Percentiles rank a stretch among this genome's conserved stretches.
Evolutionary conservation across 1,139 yeast genomes (phyloP).

Genomic region (Yamadazyma buinensis): DNA sequence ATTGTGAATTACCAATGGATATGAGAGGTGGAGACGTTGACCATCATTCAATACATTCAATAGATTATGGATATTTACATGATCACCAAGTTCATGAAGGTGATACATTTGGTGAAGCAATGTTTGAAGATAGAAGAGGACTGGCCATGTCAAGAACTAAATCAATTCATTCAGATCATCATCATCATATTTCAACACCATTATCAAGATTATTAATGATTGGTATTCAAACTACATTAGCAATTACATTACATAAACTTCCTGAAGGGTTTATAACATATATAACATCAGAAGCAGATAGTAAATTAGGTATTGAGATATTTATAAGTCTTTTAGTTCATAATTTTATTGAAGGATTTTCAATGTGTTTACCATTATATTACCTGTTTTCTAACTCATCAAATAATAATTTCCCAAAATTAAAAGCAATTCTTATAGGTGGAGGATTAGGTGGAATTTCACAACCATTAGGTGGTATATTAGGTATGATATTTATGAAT

Average conservation of each 20-base stretch:
- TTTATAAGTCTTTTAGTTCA: slow-evolving; percentile 83
- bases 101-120: neutral
- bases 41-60: slow-evolving; percentile 5
- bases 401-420: slow-evolving; percentile 34
- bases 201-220: slow-evolving; percentile 73
- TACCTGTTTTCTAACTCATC: slow-evolving; percentile 46
- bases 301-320: slow-evolving; percentile 70
- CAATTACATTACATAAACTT: slow-evolving; percentile 81
- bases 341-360: slow-evolving; percentile 92
- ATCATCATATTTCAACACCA: slow-evolving; percentile 78
- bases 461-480: slow-evolving; percentile 84
- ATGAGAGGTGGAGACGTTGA: slow-evolving; percentile 2
- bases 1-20: slow-evolving; percentile 34
- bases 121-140: neutral
- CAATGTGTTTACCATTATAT: slow-evolving; percentile 88
- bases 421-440: slow-evolving; percentile 62
- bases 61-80: neutral
- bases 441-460: slow-evolving; percentile 76
- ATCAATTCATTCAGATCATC: slow-evolving; percentile 44
- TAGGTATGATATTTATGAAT: slow-evolving; percentile 61
- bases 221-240: slow-evolving; percentile 86
- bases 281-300: slow-evolving; percentile 73
- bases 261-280: slow-evolving; percentile 94
- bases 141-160: neutral
- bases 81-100: neutral